Conservation (phyloP, 2,329 filamentous ascomycete genomes). For the Colletotrichum sojae region DNA sequence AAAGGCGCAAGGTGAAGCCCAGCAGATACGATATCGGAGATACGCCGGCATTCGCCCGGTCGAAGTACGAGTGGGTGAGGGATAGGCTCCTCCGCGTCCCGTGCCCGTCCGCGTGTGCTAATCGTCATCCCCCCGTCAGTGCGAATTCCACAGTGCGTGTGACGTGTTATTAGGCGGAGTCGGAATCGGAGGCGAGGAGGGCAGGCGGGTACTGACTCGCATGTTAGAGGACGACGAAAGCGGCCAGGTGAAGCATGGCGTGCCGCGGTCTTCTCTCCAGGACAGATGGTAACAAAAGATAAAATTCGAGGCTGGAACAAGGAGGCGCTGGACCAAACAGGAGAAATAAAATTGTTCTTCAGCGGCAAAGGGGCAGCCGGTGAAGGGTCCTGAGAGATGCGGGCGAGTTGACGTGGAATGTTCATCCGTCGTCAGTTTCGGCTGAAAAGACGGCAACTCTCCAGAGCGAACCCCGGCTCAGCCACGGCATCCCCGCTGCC, state of each 20-base stretch:
- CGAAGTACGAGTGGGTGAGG: not conserved
- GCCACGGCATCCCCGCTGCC: slow-evolving; percentile 23
- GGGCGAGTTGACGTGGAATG: slow-evolving; percentile 16
- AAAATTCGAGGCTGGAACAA: slow-evolving; percentile 18
- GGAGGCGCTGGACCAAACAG: slow-evolving; percentile 16
- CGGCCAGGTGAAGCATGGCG: slow-evolving; percentile 33
- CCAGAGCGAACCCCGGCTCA: slow-evolving; percentile 3
- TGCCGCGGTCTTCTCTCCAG: slow-evolving; percentile 12
- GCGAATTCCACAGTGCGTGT: slow-evolving; percentile 15
- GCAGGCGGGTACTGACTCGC: slow-evolving; percentile 27
- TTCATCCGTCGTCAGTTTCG: slow-evolving; percentile 30
- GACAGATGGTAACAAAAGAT: slow-evolving; percentile 4
- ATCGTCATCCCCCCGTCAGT: slow-evolving; percentile 21
- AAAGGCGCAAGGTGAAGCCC: not conserved
- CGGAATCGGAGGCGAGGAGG: slow-evolving; percentile 21
- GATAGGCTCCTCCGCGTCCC: slow-evolving; percentile 16
- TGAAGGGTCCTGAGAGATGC: slow-evolving; percentile 12
- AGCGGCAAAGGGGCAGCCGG: slow-evolving; percentile 2
- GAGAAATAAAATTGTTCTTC: not conserved
- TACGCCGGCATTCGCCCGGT: slow-evolving; percentile 32
- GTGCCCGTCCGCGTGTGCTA: slow-evolving; percentile 25
- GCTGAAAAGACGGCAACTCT: slow-evolving; percentile 31
- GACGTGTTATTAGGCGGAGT: slow-evolving; percentile 22
- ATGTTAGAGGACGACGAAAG: slow-evolving; percentile 30
- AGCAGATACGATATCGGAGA: slow-evolving; percentile 42